Base-by-base conservation (phyloP, 2,329 filamentous ascomycete species). In the Diaporthe aspalathi region DNA sequence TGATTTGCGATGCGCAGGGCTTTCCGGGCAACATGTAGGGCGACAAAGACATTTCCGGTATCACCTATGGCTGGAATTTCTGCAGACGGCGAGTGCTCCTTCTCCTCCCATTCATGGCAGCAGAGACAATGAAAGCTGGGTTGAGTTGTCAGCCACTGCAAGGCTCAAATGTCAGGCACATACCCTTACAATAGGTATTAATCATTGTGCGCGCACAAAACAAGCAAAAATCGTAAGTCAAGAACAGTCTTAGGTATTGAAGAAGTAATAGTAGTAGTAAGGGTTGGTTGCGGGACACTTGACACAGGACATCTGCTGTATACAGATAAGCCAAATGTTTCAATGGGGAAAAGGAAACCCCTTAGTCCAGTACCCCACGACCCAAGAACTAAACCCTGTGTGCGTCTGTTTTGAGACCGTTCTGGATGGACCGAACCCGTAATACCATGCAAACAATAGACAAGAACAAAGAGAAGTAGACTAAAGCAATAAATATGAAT, bases 31-130 rank as follows among this genome's bases (percentile, higher is more conserved):
- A 70, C 27, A 35, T 67, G 60, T 1, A 70, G n/a, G 3, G 68
- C 45, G 2, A 40, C 22, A 2, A 40, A 2, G 7, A 57, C 38
- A 5, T 40, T 35, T 17, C 40, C 53, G 1, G 32, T 49, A 3
- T 70, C 68, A 11, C 43, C 67, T 12, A 27, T 22, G 11, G 67
- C 67, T 11, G 63, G 16, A 5, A 89, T 76, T 1, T 86, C 87
- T 0, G 82, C 82, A 0, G 84, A 83, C 0, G 79, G 75, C 4
- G 78, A 75, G 2, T 85, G 11, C 11, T 38, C 87, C 8, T 84
- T 81, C 65, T 90, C 86, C 73, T 91, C 89, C 76, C 83, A 91
- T 7, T 89, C 88, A 73, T 90, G 83, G 76, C 88, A 91, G 75
- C 86, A 89, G 0, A 90, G 82, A 73, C 89, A 91, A 74, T 90